Base-by-base conservation (phyloP, 2,329 filamentous ascomycete genomes). In the Sporothrix variecibatus region DNA sequence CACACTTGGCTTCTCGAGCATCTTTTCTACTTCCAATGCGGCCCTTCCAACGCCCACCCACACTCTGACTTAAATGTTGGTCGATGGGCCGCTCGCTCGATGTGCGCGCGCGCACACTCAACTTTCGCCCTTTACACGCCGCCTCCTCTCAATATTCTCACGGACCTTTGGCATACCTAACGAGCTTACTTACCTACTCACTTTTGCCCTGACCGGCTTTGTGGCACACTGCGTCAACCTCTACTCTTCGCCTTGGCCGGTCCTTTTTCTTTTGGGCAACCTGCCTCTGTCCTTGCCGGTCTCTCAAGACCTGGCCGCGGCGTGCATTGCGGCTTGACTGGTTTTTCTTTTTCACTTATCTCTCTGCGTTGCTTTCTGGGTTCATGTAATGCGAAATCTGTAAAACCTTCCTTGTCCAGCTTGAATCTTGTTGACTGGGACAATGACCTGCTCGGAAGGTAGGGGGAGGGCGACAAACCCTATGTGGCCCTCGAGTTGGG, bases 381-480 rank as follows among this genome's bases (percentile, higher is more conserved):
- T 17, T 49, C 43, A 17, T 49, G 43, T 49, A 49, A 49, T 49
- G 43, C 43, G 43, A 53, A 53, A 26, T 53, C 51, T 40, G 34
- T n/a, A 43, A 65, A 65, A 26, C 60, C 60, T 65, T 60, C 60
- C 34, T 65, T 65, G 60, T 26, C 15, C n/a, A 43, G 20, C 23
- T 28, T 65, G 60, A 12, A 65, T 43, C 60, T 43, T 65, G 60
- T 40, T n/a, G 34, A n/a, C 60, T 65, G 60, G 60, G 60, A 26
- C 34, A 40, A 49, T 65, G 60, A 65, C 60, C 34, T 38, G 60
- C 38, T 40, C 38, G 31, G 60, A 65, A 60, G 60, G 60, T 65
- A 65, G 34, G 60, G 60, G 34, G 60, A 65, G 34, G 60, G 60
- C 60, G 60, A 23, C 34, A 34, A n/a, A 65, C 34, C 60, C 60